These are phyloP conservation scores for Ephemerocybe angulata DNA, from an alignment of 768 basidiomycete species.

Conservation along the genomic window DNA sequence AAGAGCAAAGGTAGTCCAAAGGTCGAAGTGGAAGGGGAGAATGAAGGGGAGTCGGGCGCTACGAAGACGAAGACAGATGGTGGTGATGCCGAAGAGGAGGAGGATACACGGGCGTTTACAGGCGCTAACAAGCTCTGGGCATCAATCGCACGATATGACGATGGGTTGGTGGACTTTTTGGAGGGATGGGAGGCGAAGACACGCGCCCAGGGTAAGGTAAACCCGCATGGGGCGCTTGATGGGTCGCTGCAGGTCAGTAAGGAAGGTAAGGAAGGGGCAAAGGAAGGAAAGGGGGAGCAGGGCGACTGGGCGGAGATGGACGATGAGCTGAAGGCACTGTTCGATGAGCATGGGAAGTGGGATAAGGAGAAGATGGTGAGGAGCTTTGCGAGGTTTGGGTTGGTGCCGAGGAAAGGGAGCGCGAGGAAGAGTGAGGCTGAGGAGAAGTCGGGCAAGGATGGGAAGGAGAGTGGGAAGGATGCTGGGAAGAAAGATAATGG, in stretches of 20 bases:
- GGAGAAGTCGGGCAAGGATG: background rate
- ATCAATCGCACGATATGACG: constrained; percentile 79
- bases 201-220: constrained; percentile 38
- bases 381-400: constrained; percentile 64
- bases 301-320: constrained; percentile 20
- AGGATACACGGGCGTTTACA: too few species aligned
- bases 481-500: too few species aligned
- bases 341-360: constrained; percentile 51
- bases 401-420: constrained; percentile 34
- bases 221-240: constrained; percentile 7
- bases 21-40: constrained; percentile 8
- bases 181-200: constrained; percentile 61
- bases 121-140: constrained; percentile 54
- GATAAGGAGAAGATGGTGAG: constrained; percentile 77
- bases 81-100: too few species aligned
- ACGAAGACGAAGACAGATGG: too few species aligned
- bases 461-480: background rate
- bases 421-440: constrained; percentile 3
- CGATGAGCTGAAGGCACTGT: constrained; percentile 39
- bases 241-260: too few species aligned
- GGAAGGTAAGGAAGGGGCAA: constrained; percentile 11
- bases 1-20: constrained; percentile 9
- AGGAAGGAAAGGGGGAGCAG: constrained; percentile 29
- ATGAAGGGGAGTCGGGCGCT: too few species aligned
- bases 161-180: constrained; percentile 59